phyloP scores from a whole-genome alignment of 768 basidiomycete genomes.

The Lactarius hengduanensis region DNA sequence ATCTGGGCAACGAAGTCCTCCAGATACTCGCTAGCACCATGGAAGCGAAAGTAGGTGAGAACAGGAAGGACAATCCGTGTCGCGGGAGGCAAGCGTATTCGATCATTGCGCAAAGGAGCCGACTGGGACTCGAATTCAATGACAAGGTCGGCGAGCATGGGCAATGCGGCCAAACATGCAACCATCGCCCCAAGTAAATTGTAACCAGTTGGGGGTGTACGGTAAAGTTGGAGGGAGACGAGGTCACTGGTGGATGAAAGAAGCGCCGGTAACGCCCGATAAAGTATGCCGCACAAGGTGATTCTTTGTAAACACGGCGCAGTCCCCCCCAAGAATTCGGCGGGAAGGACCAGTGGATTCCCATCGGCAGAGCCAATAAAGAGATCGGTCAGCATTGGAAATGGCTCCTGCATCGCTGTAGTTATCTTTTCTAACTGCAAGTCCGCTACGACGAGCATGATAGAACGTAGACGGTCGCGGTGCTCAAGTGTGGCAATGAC shows the following conservation, averaged over 20 bases:
- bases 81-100: not conserved
- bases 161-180: too few species aligned
- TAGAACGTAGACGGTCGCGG: not conserved
- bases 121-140: too few species aligned
- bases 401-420: not conserved
- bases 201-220: too few species aligned
- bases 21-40: conserved; percentile 1
- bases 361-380: too few species aligned
- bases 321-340: conserved; percentile 32
- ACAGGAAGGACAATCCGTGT: not conserved
- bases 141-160: not conserved
- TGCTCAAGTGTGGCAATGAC: not conserved
- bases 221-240: not conserved
- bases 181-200: too few species aligned
- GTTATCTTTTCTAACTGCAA: not conserved
- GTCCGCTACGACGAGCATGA: not conserved
- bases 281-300: conserved; percentile 55
- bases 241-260: not conserved
- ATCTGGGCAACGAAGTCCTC: not conserved
- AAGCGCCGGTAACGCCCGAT: not conserved
- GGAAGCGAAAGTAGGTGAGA: not conserved
- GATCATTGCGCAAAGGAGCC: too few species aligned
- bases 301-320: conserved; percentile 84
- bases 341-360: too few species aligned
- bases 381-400: too few species aligned